Conservation (phyloP, 208 protist genomes). For the Acanthamoeba lenticulata region DNA sequence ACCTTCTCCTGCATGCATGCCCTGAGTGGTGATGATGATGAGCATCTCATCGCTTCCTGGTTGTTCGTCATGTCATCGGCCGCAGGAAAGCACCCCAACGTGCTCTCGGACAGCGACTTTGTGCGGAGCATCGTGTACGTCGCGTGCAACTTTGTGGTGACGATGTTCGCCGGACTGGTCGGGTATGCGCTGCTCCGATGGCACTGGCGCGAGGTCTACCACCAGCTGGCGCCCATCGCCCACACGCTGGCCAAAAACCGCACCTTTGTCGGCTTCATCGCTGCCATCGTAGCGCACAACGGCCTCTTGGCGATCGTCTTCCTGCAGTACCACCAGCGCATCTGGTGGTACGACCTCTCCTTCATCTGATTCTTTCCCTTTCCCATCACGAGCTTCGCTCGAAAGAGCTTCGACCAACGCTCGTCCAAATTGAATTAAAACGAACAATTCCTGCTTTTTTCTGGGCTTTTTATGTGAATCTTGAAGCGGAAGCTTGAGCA, state of each 20-base stretch:
- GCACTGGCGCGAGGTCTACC: neutral
- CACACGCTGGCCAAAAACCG: neutral
- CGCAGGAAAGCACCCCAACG: slow-evolving; percentile 38
- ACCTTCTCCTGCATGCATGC: neutral
- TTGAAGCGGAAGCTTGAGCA: too few relatives aligned
- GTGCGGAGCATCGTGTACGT: slow-evolving; percentile 34
- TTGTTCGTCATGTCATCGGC: neutral
- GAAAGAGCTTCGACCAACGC: neutral
- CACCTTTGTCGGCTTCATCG: slow-evolving; percentile 50
- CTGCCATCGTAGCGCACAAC: slow-evolving; percentile 64
- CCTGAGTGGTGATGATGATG: neutral
- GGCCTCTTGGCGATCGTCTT: slow-evolving; percentile 41
- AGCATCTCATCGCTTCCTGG: too few relatives aligned
- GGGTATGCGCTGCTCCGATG: slow-evolving; percentile 11
- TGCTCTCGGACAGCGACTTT: neutral
- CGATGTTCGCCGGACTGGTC: neutral
- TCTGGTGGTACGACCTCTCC: slow-evolving; percentile 70
- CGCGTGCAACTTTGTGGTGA: slow-evolving; percentile 8
- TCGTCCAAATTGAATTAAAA: too few relatives aligned
- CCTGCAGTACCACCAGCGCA: slow-evolving; percentile 67
- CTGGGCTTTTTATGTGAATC: too few relatives aligned
- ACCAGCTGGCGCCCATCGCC: neutral
- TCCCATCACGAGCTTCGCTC: neutral
- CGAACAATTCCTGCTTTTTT: too few relatives aligned
- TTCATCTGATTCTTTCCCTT: slow-evolving; percentile 15